These are phyloP conservation scores for Haplosporangium sp. DNA, from an alignment of 371 early-diverging fungal genomes.

Conservation along the genomic window DNA sequence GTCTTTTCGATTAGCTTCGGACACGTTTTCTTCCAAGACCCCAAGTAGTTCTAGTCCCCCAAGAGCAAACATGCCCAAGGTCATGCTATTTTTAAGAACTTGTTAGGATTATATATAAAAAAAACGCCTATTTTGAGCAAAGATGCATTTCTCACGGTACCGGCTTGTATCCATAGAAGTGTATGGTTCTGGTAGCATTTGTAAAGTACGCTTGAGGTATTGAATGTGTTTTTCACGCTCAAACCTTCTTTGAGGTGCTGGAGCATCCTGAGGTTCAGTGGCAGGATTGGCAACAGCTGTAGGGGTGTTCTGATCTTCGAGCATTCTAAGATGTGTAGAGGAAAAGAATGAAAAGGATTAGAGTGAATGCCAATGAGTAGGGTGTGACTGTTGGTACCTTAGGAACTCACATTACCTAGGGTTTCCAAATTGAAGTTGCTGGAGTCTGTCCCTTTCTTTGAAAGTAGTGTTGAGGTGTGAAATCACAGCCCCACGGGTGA, in stretches of 20 bases:
- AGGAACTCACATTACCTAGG: too few relatives aligned
- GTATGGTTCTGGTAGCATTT: slow-evolving; percentile 81
- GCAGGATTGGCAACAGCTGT: not conserved
- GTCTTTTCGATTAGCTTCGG: slow-evolving; percentile 65
- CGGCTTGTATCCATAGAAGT: slow-evolving; percentile 82
- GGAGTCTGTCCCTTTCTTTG: too few relatives aligned
- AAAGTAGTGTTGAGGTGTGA: too few relatives aligned
- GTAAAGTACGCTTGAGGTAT: slow-evolving; percentile 81
- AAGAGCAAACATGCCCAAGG: slow-evolving; percentile 85
- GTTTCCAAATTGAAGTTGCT: too few relatives aligned
- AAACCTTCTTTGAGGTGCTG: slow-evolving; percentile 20
- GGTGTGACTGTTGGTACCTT: not conserved
- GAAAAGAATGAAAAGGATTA: not conserved
- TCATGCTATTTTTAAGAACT: slow-evolving; percentile 71
- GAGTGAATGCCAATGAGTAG: not conserved
- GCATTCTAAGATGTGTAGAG: not conserved
- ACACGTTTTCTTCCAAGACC: slow-evolving; percentile 65
- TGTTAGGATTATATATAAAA: too few relatives aligned
- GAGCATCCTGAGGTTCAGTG: not conserved
- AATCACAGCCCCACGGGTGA: not conserved
- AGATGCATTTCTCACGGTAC: slow-evolving; percentile 54
- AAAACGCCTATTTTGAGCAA: not conserved
- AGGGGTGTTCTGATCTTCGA: slow-evolving; percentile 1
- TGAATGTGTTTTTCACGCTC: slow-evolving; percentile 67
- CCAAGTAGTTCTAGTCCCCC: slow-evolving; percentile 84